A percentile compares a stretch with the other conserved stretches of the same genome.
These are phyloP conservation scores for Jasminum sambac DNA, from an alignment of 257 asterid species.

Conservation along the genomic window DNA sequence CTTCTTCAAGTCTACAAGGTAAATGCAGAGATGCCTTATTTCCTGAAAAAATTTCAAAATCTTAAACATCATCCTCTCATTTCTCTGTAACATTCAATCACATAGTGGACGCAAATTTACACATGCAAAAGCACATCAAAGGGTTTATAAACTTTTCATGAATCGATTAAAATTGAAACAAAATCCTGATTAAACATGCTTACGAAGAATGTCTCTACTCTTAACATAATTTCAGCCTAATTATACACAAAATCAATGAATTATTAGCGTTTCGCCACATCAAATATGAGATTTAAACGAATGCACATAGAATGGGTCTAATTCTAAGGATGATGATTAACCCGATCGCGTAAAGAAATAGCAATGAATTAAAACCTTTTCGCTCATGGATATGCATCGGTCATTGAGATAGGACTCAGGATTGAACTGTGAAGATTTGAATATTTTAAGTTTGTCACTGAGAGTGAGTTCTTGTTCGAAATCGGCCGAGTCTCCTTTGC, in stretches of 20 bases:
- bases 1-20: slow-evolving; percentile 75
- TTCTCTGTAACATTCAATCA: neutral
- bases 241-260: neutral
- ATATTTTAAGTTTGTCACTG: slow-evolving; percentile 69
- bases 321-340: neutral
- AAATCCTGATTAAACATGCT: neutral
- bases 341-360: neutral
- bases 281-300: neutral
- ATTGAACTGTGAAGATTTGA: slow-evolving; percentile 64
- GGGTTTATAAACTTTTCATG: neutral
- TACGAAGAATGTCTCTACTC: neutral
- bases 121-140: neutral
- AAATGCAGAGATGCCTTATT: slow-evolving; percentile 70
- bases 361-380: slow-evolving; percentile 46
- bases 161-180: neutral
- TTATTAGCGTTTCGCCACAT: neutral
- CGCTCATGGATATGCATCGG: slow-evolving; percentile 66
- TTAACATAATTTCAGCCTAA: neutral
- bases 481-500: slow-evolving; percentile 58
- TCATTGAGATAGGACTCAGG: slow-evolving; percentile 54
- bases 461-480: slow-evolving; percentile 66
- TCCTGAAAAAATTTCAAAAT: slow-evolving; percentile 47
- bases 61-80: neutral
- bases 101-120: neutral
- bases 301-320: neutral